These are phyloP conservation scores for Perilla frutescens DNA, from an alignment of 257 asterid species.

Conservation along the genomic window DNA sequence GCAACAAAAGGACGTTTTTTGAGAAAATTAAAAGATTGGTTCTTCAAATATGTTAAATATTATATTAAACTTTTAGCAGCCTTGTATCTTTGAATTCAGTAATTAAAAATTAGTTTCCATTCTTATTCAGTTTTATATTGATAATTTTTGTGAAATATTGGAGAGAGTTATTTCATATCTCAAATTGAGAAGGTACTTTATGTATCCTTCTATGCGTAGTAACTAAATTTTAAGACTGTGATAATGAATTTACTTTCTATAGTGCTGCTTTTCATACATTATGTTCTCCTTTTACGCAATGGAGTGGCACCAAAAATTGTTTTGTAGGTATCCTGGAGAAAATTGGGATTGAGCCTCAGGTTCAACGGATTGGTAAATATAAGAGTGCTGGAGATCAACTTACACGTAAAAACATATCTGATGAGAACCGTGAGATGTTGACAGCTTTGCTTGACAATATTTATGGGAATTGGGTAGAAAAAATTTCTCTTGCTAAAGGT, in stretches of 20 bases:
- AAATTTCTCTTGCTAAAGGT: slow-evolving; percentile 78
- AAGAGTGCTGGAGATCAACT: slow-evolving; percentile 97
- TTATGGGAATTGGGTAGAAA: slow-evolving; percentile 80
- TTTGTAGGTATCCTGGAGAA: slow-evolving; percentile 85
- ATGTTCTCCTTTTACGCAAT: slow-evolving; percentile 31
- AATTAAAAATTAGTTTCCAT: not conserved
- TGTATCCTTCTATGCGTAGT: not conserved
- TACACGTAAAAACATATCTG: slow-evolving; percentile 76
- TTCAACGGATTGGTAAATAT: slow-evolving; percentile 89
- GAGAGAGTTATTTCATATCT: slow-evolving; percentile 13
- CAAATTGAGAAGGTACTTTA: slow-evolving; percentile 18
- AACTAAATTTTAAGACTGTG: not conserved
- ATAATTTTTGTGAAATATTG: not conserved
- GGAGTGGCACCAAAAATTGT: slow-evolving; percentile 36
- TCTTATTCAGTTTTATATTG: not conserved
- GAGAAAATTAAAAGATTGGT: not conserved
- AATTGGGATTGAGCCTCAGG: slow-evolving; percentile 91
- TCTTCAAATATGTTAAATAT: slow-evolving; percentile 1
- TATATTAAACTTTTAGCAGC: slow-evolving; percentile 23
- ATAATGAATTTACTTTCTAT: not conserved
- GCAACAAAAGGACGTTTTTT: too few relatives aligned
- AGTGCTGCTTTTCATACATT: slow-evolving; percentile 26
- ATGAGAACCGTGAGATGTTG: slow-evolving; percentile 89
- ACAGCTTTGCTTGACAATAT: slow-evolving; percentile 85
- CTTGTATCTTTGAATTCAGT: slow-evolving; percentile 8